phyloP scores from a whole-genome alignment of 2,329 filamentous ascomycete genomes.

The Phialophora macrospora region DNA sequence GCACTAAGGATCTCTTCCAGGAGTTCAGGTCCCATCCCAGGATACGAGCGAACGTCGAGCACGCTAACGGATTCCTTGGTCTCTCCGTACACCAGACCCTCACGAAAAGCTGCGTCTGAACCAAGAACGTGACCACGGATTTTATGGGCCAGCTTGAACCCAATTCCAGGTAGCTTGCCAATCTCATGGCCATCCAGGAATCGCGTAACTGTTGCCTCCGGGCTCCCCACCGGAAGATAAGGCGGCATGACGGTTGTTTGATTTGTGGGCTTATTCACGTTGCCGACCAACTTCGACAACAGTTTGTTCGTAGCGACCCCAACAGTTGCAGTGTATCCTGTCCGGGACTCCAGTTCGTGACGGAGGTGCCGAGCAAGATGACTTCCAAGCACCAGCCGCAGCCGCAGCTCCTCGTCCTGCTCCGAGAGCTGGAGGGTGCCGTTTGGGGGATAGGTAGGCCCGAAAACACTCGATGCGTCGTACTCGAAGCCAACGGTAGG shows the following conservation, averaged over 20 bases:
- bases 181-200: slow-evolving; percentile 81
- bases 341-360: slow-evolving; percentile 71
- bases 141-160: slow-evolving; percentile 74
- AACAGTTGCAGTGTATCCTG: slow-evolving; percentile 84
- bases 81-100: slow-evolving; percentile 54
- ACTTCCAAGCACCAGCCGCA: slow-evolving; percentile 75
- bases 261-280: slow-evolving; percentile 80
- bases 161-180: slow-evolving; percentile 82
- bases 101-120: slow-evolving; percentile 50
- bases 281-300: slow-evolving; percentile 82
- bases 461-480: slow-evolving; percentile 71
- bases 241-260: slow-evolving; percentile 83
- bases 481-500: slow-evolving; percentile 81
- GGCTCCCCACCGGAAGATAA: slow-evolving; percentile 47
- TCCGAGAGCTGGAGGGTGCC: slow-evolving; percentile 13
- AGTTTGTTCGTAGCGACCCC: slow-evolving; percentile 88
- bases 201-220: slow-evolving; percentile 58
- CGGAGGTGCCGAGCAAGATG: slow-evolving; percentile 80
- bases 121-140: slow-evolving; percentile 66
- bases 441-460: slow-evolving; percentile 61
- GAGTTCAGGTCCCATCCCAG: slow-evolving; percentile 65
- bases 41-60: slow-evolving; percentile 65
- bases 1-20: slow-evolving; percentile 73
- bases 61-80: slow-evolving; percentile 67
- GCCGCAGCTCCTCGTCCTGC: slow-evolving; percentile 49